Conservation (phyloP, 371 early-diverging fungal genomes). For the Choanephora cucurbitarum region DNA sequence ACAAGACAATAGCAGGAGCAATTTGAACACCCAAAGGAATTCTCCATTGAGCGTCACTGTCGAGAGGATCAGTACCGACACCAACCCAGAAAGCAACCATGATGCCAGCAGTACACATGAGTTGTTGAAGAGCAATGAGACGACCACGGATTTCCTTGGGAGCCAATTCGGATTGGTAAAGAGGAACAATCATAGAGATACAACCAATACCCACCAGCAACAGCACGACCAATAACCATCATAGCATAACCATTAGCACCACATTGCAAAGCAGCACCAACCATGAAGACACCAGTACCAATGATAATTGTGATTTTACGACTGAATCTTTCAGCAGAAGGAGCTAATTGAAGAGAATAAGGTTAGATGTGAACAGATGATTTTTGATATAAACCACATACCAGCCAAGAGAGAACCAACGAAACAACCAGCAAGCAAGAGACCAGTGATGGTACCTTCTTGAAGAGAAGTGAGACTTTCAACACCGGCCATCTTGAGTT, state of each 20-base stretch:
- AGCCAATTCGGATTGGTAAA: conserved; percentile 63
- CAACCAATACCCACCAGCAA: conserved; percentile 79
- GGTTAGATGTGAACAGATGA: background rate
- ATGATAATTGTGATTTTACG: conserved; percentile 38
- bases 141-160: conserved; percentile 49
- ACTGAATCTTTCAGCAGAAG: conserved; percentile 30
- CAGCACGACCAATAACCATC: conserved; percentile 64
- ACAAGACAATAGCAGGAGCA: conserved; percentile 43
- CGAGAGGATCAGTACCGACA: conserved; percentile 28
- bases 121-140: conserved; percentile 42
- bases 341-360: conserved; percentile 13
- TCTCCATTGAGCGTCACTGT: conserved; percentile 34
- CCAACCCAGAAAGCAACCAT: conserved; percentile 47
- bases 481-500: conserved; percentile 35
- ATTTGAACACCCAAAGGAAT: conserved; percentile 51
- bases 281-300: conserved; percentile 28
- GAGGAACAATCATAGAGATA: conserved; percentile 59
- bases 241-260: conserved; percentile 48
- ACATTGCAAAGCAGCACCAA: conserved; percentile 52
- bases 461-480: conserved; percentile 28
- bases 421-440: conserved; percentile 46
- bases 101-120: conserved; percentile 41
- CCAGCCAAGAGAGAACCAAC: conserved; percentile 43
- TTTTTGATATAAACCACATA: conserved; percentile 4
- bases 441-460: conserved; percentile 40